A percentile compares a stretch with the other conserved stretches of the same genome.
phyloP scores from a whole-genome alignment of 1,284 basidiomycete species.

The Cutaneotrichosporon sp. region DNA sequence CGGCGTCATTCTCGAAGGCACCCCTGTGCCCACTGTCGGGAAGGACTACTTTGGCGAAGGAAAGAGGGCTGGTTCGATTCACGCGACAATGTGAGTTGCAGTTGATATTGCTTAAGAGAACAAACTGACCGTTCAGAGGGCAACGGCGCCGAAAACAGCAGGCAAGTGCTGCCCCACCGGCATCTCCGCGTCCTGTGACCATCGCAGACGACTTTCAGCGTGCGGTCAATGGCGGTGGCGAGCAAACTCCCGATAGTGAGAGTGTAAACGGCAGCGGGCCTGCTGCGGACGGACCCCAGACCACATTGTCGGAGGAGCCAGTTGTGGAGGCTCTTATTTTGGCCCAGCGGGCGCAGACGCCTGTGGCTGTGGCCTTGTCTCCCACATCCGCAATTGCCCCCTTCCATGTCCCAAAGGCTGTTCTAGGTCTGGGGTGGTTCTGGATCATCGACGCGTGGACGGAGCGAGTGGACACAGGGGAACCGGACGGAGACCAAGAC shows the following conservation, averaged over 20 bases:
- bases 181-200: neutral
- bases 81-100: constrained; percentile 29
- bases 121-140: neutral
- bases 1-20: constrained; percentile 41
- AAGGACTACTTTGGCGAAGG: constrained; percentile 32
- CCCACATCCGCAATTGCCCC: constrained; percentile 36
- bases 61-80: constrained; percentile 30
- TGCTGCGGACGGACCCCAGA: neutral
- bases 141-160: neutral
- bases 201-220: constrained; percentile 2
- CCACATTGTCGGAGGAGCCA: neutral
- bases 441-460: constrained; percentile 46
- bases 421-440: constrained; percentile 45
- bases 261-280: neutral
- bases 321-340: constrained; percentile 33
- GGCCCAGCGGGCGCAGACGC: constrained; percentile 36
- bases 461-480: constrained; percentile 26
- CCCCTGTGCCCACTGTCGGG: constrained; percentile 10
- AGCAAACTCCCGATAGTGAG: neutral
- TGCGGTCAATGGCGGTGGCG: neutral
- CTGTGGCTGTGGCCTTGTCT: constrained; percentile 35
- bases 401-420: constrained; percentile 34
- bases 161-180: neutral
- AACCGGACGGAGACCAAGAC: neutral
- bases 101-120: too few relatives aligned